Conservation (phyloP, 2,329 filamentous ascomycete genomes). For the Laburnicola sp. region DNA sequence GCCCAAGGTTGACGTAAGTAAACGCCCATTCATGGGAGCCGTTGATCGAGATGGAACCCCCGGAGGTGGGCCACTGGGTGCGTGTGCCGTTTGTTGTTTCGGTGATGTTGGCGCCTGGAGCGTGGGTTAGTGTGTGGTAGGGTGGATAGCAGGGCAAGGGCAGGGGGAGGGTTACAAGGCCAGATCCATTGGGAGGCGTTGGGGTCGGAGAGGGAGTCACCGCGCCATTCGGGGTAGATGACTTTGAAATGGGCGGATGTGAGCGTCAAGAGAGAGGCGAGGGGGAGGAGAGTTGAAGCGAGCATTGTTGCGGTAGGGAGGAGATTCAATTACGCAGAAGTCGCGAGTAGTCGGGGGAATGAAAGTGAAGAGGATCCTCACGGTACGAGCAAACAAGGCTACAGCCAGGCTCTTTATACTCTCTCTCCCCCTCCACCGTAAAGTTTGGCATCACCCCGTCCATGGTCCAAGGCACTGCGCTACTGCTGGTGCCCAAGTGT, state of each 20-base stretch:
- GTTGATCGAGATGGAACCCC: constrained; percentile 49
- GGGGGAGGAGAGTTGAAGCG: constrained; percentile 20
- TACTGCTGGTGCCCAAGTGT: too few relatives aligned
- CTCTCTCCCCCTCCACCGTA: not conserved
- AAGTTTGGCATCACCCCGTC: too few relatives aligned
- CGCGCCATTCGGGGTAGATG: constrained; percentile 48
- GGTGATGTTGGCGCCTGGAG: constrained; percentile 46
- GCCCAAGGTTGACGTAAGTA: constrained; percentile 53
- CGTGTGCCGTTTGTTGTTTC: constrained; percentile 48
- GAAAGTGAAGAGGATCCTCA: not conserved
- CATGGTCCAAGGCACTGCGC: too few relatives aligned
- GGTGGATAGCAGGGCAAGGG: too few relatives aligned
- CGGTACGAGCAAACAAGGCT: constrained; percentile 2
- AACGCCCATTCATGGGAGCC: constrained; percentile 50
- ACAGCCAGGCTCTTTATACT: constrained; percentile 1
- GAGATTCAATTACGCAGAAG: too few relatives aligned
- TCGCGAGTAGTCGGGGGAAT: too few relatives aligned
- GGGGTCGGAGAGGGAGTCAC: constrained; percentile 43
- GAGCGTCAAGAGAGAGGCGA: constrained; percentile 34
- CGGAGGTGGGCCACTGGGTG: constrained; percentile 51
- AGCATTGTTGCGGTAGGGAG: constrained; percentile 20
- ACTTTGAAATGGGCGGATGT: constrained; percentile 50
- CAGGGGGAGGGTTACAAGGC: constrained; percentile 41
- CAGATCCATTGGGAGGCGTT: constrained; percentile 46
- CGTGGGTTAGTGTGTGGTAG: constrained; percentile 2